Evolutionary conservation across 495 filamentous ascomycete genomes (phyloP).

Genomic region (Hypoxylon fuscum): DNA sequence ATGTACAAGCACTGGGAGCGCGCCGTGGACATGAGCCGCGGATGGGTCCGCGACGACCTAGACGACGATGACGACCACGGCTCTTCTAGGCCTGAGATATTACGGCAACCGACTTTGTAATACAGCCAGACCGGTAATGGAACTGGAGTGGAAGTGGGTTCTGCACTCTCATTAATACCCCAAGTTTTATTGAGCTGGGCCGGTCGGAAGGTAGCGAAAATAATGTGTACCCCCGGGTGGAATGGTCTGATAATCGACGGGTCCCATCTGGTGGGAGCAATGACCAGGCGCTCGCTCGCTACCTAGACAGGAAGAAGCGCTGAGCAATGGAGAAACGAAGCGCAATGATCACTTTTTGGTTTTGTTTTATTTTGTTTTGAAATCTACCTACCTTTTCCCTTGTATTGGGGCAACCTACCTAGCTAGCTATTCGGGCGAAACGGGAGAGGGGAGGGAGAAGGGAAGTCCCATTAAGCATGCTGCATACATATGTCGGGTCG

Average conservation of each 20-base stretch:
- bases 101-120: conserved; percentile 34
- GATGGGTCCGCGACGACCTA: conserved; percentile 67
- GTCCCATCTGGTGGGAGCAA: background rate
- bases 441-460: background rate
- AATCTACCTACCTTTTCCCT: background rate
- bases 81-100: conserved; percentile 23
- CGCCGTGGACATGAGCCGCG: conserved; percentile 89
- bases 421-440: background rate
- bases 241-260: background rate
- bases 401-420: background rate
- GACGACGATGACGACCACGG: conserved; percentile 17
- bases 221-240: too few relatives aligned
- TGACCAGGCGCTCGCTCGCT: background rate
- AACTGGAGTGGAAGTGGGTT: conserved; percentile 2
- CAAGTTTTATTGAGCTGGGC: too few relatives aligned
- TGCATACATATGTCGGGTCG: background rate
- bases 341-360: background rate
- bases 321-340: background rate
- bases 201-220: background rate
- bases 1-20: conserved; percentile 86
- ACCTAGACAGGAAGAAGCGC: background rate
- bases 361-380: background rate
- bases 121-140: background rate
- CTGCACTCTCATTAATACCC: conserved; percentile 25
- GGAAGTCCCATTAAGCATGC: conserved; percentile 2